phyloP scores from a whole-genome alignment of 2,329 filamentous ascomycete species.

The Didymella segeticola region DNA sequence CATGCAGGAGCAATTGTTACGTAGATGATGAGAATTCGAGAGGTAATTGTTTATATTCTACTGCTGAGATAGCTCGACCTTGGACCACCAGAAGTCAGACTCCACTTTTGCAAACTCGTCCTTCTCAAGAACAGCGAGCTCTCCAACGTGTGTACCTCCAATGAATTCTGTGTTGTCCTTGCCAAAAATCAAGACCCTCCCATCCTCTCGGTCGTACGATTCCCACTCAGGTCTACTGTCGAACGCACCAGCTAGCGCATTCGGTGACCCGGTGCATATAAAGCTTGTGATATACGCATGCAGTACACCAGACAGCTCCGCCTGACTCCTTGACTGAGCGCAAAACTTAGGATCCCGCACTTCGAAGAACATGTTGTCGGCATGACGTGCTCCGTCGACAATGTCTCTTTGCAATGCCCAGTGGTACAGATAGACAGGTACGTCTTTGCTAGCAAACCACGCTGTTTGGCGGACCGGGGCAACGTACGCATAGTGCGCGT shows the following conservation, averaged over 20 bases:
- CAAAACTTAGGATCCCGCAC: background rate
- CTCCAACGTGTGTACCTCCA: background rate
- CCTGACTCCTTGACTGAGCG: background rate
- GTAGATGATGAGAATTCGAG: too few species aligned
- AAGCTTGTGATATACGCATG: background rate
- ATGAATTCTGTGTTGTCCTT: background rate
- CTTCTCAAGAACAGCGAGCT: slow-evolving; percentile 52
- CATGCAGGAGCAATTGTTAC: too few species aligned
- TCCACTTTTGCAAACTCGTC: slow-evolving; percentile 57
- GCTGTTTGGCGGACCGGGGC: slow-evolving; percentile 69
- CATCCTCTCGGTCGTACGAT: background rate
- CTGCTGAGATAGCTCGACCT: slow-evolving; percentile 47
- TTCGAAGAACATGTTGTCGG: background rate
- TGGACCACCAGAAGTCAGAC: slow-evolving; percentile 68
- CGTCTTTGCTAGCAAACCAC: slow-evolving; percentile 41
- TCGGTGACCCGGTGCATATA: background rate
- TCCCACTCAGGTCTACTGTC: background rate
- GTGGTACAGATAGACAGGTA: background rate
- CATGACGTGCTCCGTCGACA: background rate
- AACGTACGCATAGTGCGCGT: slow-evolving; percentile 70
- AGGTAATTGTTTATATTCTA: too few species aligned
- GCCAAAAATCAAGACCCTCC: background rate
- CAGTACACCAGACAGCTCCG: background rate
- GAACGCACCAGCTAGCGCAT: background rate
- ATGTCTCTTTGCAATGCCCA: background rate